Evolutionary conservation across 2,329 filamentous ascomycete genomes (phyloP).

Genomic region (Hyphodiscus sp.): DNA sequence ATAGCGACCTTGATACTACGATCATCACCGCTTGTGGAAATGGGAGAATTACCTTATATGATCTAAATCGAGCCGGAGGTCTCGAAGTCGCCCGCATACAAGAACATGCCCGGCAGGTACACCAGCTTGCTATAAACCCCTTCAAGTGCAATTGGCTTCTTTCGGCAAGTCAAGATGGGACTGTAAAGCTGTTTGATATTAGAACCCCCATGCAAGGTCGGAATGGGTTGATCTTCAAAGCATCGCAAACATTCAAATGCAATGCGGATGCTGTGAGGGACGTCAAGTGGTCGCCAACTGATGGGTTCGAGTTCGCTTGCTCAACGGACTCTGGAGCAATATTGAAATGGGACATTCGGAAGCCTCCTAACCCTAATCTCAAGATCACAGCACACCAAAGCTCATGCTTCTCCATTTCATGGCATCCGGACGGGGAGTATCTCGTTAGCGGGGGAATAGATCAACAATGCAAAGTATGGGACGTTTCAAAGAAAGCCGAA

Average conservation of each 20-base stretch:
- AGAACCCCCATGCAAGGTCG: conserved; percentile 41
- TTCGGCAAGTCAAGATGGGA: conserved; percentile 58
- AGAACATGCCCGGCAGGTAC: conserved; percentile 58
- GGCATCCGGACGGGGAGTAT: conserved; percentile 64
- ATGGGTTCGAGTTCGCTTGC: conserved; percentile 57
- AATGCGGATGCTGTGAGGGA: conserved; percentile 53
- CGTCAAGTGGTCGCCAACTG: conserved; percentile 58
- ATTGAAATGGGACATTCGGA: conserved; percentile 58
- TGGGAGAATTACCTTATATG: conserved; percentile 60
- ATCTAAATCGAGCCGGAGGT: conserved; percentile 43
- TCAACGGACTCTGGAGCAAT: conserved; percentile 56
- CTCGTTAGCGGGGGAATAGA: conserved; percentile 58
- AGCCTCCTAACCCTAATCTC: conserved; percentile 45
- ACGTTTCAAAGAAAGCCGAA: conserved; percentile 52
- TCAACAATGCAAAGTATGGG: conserved; percentile 58
- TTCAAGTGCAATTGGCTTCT: conserved; percentile 51
- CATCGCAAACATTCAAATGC: conserved; percentile 29
- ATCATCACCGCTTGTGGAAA: conserved; percentile 59
- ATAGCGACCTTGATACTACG: conserved; percentile 39
- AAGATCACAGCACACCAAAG: conserved; percentile 57
- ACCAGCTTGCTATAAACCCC: conserved; percentile 57
- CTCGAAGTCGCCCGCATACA: conserved; percentile 49
- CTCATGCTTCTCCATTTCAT: conserved; percentile 52
- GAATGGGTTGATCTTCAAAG: conserved; percentile 40
- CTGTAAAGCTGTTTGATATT: conserved; percentile 56